A percentile compares a stretch with the other conserved stretches of the same genome.
These are phyloP conservation scores for Boletus reticulatus DNA, from an alignment of 768 basidiomycete species.

Conservation along the genomic window DNA sequence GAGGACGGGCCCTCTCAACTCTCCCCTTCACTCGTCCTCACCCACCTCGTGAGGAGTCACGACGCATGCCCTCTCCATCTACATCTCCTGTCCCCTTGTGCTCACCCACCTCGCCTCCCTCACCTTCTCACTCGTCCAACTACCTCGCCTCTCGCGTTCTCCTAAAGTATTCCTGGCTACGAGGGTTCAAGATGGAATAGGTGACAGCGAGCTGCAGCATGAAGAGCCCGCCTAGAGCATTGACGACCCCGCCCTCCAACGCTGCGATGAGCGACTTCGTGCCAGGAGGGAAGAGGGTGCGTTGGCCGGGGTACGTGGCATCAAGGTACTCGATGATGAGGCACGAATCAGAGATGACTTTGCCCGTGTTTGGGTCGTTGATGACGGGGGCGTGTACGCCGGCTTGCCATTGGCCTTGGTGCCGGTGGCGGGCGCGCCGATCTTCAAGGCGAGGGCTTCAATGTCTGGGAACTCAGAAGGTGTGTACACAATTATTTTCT, in stretches of 20 bases:
- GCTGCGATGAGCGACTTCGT: conserved; percentile 39
- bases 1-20: no score
- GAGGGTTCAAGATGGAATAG: conserved; percentile 20
- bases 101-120: no score
- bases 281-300: conserved; percentile 41
- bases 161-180: conserved; percentile 34
- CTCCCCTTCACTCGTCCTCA: no score
- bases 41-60: no score
- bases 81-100: no score
- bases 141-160: conserved; percentile 31
- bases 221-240: conserved; percentile 11
- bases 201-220: conserved; percentile 14
- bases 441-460: conserved; percentile 28
- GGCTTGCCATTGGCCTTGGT: conserved; percentile 30
- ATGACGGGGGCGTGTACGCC: conserved; percentile 41
- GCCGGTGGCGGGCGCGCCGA: conserved; percentile 33
- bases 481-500: conserved; percentile 10
- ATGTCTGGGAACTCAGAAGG: conserved; percentile 54
- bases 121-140: no score
- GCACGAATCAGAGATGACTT: conserved; percentile 38
- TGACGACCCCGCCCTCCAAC: conserved; percentile 27
- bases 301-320: conserved; percentile 36
- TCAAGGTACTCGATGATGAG: conserved; percentile 48
- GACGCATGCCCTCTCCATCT: no score
- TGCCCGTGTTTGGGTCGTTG: conserved; percentile 36